Evolutionary conservation across 1,139 yeast genomes (phyloP), one percentile per base, ranked within the genome.

Genomic region (Hemisphaericaspora lyxosophila): DNA sequence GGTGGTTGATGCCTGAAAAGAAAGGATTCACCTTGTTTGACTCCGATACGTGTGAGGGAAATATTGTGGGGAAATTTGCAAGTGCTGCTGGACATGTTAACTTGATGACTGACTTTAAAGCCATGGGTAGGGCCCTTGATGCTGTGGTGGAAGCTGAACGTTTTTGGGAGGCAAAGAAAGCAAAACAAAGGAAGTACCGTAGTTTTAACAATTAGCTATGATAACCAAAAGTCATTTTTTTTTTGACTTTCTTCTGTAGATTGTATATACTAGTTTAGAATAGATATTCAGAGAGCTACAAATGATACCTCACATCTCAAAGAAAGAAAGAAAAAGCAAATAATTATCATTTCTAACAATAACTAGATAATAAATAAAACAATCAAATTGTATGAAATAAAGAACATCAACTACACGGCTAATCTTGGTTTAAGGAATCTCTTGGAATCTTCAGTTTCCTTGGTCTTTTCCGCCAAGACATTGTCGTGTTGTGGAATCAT

Each of bases 71-170:
- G 7, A 84, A 82, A 51, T 70, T 85, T 40, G 70, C 82, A 1
- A 74, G 85, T 36, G 72, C 67, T 2, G 64, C 77, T 32, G 96
- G 96, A 3, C 97, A 89, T 60, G 92, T 89, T 7, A 81, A 81
- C 25, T 63, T 89, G 35, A 69, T 89, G 75, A 77, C 86, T 0
- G 96, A 89, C 59, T 55, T 85, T 18, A 78, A 75, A 26, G 78
- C 81, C 1, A 78, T 88, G 64, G 94, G 86, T 0, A 70, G 72
- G 40, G 95, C 94, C 0, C 63, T 89, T 39, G 55, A 68, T 35
- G 81, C 87, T 0, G 70, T 88, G 15, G 45, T 71, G 8, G 74
- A 72, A 36, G 82, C 78, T 7, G 86, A 81, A 44, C 62, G 59
- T 43, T 42, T 46, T 14, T 70, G 77, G 75, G 33, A 35, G 33